phyloP scores from a whole-genome alignment of 345 rosid genomes.

The Lepidium sativum region DNA sequence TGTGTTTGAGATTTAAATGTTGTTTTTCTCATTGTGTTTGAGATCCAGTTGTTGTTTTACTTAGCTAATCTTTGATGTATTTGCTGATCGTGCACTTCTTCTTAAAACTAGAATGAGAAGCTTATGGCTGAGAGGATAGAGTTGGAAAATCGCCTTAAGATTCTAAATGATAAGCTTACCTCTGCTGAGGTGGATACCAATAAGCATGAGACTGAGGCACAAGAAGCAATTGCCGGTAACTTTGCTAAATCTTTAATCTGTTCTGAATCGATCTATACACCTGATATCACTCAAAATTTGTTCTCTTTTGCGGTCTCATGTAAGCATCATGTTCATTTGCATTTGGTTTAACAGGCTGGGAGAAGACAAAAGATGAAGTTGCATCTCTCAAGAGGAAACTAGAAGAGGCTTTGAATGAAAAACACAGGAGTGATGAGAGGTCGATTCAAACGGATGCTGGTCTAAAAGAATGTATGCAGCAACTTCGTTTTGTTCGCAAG shows the following conservation, averaged over 20 bases:
- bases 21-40: too few species aligned
- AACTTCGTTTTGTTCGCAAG: constrained; percentile 64
- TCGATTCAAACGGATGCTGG: constrained; percentile 51
- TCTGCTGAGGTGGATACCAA: constrained; percentile 41
- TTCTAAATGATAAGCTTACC: constrained; percentile 46
- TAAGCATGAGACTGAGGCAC: constrained; percentile 44
- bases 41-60: too few species aligned
- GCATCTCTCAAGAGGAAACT: constrained; percentile 47
- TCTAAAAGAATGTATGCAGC: constrained; percentile 78
- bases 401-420: constrained; percentile 51
- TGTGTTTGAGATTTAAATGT: background rate
- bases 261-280: background rate
- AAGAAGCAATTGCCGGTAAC: constrained; percentile 59
- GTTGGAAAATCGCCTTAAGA: constrained; percentile 45
- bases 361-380: constrained; percentile 54
- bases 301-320: background rate
- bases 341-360: constrained; percentile 39
- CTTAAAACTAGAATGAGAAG: constrained; percentile 32
- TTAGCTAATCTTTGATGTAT: background rate
- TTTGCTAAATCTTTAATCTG: background rate
- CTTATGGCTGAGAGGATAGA: constrained; percentile 43
- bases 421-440: constrained; percentile 44
- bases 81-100: constrained; percentile 2
- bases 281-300: background rate
- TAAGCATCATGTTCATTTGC: background rate